Conservation (phyloP, 805 yeast genomes). For the Lipomyces sp. region DNA sequence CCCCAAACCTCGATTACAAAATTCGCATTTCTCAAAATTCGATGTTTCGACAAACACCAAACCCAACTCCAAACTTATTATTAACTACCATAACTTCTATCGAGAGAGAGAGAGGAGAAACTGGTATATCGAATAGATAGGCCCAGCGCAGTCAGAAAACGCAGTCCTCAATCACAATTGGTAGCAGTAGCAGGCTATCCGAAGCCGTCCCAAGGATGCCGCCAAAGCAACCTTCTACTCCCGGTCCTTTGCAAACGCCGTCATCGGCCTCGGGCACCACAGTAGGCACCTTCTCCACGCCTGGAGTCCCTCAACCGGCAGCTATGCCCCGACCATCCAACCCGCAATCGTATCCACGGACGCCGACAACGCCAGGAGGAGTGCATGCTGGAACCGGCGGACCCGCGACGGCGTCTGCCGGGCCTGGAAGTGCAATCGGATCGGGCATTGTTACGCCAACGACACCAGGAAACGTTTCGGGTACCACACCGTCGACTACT, state of each 20-base stretch:
- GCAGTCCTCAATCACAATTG: not conserved
- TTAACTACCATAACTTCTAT: too few relatives aligned
- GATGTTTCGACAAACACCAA: not conserved
- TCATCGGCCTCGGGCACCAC: not conserved
- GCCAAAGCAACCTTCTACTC: constrained; percentile 28
- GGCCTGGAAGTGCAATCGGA: not conserved
- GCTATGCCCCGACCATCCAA: not conserved
- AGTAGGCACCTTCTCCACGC: not conserved
- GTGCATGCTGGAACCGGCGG: not conserved
- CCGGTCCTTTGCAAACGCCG: constrained; percentile 18
- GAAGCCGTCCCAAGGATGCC: constrained; percentile 17
- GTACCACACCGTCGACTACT: not conserved
- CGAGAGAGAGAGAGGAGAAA: too few relatives aligned
- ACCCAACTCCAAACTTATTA: not conserved
- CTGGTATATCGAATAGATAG: too few relatives aligned
- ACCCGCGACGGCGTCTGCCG: not conserved
- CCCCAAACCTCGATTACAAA: not conserved
- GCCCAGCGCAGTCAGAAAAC: not conserved
- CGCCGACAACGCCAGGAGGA: constrained; percentile 6
- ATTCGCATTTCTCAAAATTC: not conserved
- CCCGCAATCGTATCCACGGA: constrained; percentile 7
- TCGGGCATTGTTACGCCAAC: constrained; percentile 8
- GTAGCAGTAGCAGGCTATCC: not conserved
- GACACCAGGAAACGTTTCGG: not conserved
- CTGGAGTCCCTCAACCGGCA: not conserved